Base-by-base conservation (phyloP, 176 grass and related monocot species). In the Aegilops longissima region DNA sequence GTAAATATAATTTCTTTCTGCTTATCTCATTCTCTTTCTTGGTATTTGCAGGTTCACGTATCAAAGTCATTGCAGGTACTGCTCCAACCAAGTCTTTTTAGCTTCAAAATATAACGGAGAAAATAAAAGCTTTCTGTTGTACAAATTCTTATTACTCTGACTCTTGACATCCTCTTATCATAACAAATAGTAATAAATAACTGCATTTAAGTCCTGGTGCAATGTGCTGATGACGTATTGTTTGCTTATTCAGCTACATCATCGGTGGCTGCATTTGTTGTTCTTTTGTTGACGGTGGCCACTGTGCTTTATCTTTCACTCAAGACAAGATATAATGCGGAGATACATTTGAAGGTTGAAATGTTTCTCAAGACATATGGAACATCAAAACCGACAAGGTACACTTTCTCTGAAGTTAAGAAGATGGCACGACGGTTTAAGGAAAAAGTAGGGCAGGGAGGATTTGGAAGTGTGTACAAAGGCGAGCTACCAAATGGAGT, bases 291-390 rank as follows among this genome's bases (percentile, higher is more conserved):
- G 3, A 70, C 17, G 0, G 14, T 70, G 33, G 67, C 29, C 67
- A 70, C 33, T 21, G 67, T 4, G 1, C 42, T 75, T 49, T 75
- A 75, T 75, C 24, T 75, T 49, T 49, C 72, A 49, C 72, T 75
- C 23, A 75, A 25, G 23, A 49, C 72, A 75, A 75, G 42, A 29
- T 75, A 75, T 18, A 75, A 49, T 49, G 42, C 4, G 3, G 23
- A 49, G 72, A 75, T 75, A 75, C 42, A 75, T 49, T 18, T 75
- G 72, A 75, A 49, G 24, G 72, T 75, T 0, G 23, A 75, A 30
- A 75, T 29, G 72, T 75, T 75, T 49, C 72, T 75, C 13, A 75
- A 49, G n/a, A 49, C 42, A 75, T 75, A 75, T 75, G 72, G 72
- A 3, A 49, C 23, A 49, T 75, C 42, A 0, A 75, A 49, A 29